Evolutionary conservation across 2,329 filamentous ascomycete species (phyloP).

Genomic region (Tolypocladium ophioglossoides): DNA sequence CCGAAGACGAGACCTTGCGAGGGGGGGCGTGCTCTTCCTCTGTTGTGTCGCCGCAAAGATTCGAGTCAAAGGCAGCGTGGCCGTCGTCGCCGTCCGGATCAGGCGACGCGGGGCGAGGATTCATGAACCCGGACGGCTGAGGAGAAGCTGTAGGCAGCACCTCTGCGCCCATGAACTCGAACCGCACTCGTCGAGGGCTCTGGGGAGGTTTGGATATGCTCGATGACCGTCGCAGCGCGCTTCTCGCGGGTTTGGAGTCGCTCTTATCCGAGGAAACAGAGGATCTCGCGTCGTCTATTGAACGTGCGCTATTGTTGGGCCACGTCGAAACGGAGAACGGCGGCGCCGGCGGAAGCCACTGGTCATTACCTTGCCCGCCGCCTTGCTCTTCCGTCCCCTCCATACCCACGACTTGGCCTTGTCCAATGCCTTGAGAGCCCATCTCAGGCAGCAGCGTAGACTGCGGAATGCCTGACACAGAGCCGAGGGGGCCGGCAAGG

Average conservation of each 20-base stretch:
- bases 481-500: slow-evolving; percentile 5
- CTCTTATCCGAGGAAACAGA: slow-evolving; percentile 44
- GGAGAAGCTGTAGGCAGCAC: slow-evolving; percentile 51
- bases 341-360: slow-evolving; percentile 7
- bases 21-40: slow-evolving; percentile 33
- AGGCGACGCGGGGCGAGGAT: slow-evolving; percentile 14
- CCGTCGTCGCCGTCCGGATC: slow-evolving; percentile 14
- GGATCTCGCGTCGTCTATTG: slow-evolving; percentile 37
- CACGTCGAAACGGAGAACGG: slow-evolving; percentile 21
- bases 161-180: slow-evolving; percentile 49
- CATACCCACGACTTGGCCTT: slow-evolving; percentile 13
- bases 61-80: slow-evolving; percentile 15
- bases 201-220: slow-evolving; percentile 37
- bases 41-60: slow-evolving; percentile 26
- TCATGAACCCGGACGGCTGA: slow-evolving; percentile 23
- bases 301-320: slow-evolving; percentile 18
- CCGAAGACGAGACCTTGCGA: slow-evolving; percentile 45
- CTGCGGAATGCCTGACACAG: slow-evolving; percentile 2
- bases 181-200: slow-evolving; percentile 52
- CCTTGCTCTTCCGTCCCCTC: slow-evolving; percentile 7
- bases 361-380: slow-evolving; percentile 7
- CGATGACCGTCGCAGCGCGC: slow-evolving; percentile 47
- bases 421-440: slow-evolving; percentile 1
- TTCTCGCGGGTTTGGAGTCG: slow-evolving; percentile 37
- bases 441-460: slow-evolving; percentile 6